Evolutionary conservation across 257 asterid genomes (phyloP).

Genomic region (Scutellaria galericulata): DNA sequence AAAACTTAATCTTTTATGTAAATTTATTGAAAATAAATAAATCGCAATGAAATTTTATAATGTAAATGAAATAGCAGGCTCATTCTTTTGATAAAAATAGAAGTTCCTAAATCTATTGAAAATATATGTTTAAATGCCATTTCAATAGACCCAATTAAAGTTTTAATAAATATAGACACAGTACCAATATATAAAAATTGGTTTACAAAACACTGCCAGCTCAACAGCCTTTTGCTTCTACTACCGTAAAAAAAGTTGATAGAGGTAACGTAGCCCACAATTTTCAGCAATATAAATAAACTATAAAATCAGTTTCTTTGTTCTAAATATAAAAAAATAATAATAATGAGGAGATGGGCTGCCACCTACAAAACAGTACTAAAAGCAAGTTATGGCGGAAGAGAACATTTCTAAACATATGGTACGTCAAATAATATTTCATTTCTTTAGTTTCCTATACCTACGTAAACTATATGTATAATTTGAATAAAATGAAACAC

Average conservation of each 20-base stretch:
- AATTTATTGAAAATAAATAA: too few relatives aligned
- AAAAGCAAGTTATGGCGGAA: constrained; percentile 45
- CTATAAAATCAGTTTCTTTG: background rate
- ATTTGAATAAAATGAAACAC: background rate
- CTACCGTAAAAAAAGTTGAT: background rate
- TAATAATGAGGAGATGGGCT: background rate
- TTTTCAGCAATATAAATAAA: background rate
- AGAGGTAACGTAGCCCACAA: too few relatives aligned
- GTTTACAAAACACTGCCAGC: background rate
- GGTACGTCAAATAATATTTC: background rate
- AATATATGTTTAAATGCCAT: too few relatives aligned
- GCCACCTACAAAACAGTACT: constrained; percentile 26
- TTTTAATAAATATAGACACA: too few relatives aligned
- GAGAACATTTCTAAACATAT: constrained; percentile 45
- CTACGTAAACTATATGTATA: background rate
- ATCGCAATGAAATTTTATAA: too few relatives aligned
- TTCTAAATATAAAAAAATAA: background rate
- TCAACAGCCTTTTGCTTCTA: background rate
- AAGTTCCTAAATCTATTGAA: too few relatives aligned
- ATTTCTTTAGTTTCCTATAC: background rate
- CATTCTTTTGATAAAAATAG: too few relatives aligned
- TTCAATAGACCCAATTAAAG: too few relatives aligned
- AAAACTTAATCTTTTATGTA: too few relatives aligned
- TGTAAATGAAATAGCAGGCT: too few relatives aligned
- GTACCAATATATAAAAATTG: too few relatives aligned